A percentile compares a stretch with the other conserved stretches of the same genome.
Conservation (phyloP, 768 basidiomycete genomes). For the Symmetrospora coprosmae region DNA sequence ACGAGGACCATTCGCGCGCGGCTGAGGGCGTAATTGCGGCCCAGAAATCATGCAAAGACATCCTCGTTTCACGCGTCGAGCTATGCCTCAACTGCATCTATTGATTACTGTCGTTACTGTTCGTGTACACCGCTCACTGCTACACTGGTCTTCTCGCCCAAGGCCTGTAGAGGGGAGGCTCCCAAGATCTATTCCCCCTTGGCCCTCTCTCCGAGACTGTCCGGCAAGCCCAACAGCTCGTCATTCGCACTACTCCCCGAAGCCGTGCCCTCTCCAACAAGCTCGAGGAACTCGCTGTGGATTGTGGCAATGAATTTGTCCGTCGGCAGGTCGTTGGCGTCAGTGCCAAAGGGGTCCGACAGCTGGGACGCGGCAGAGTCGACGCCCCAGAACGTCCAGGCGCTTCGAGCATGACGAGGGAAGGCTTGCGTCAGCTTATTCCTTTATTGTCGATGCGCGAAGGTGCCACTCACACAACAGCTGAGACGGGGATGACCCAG, state of each 20-base stretch:
- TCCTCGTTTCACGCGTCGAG: too few relatives aligned
- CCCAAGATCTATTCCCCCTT: slow-evolving; percentile 3
- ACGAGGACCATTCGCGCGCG: too few relatives aligned
- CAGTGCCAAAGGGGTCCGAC: slow-evolving; percentile 18
- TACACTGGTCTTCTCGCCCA: too few relatives aligned
- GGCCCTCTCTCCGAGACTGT: not conserved
- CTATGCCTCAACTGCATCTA: too few relatives aligned
- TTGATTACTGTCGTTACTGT: too few relatives aligned
- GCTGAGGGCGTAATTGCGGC: too few relatives aligned
- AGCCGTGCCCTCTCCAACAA: not conserved
- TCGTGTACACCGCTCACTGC: too few relatives aligned
- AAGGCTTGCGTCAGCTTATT: not conserved
- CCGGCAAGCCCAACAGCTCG: not conserved
- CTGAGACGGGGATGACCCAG: slow-evolving; percentile 9
- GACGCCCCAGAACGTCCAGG: slow-evolving; percentile 21
- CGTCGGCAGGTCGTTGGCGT: not conserved
- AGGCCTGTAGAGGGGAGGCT: too few relatives aligned
- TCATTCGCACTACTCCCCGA: slow-evolving; percentile 18
- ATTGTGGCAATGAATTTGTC: slow-evolving; percentile 6
- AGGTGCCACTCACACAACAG: slow-evolving; percentile 1
- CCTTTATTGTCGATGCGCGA: not conserved
- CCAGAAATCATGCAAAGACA: too few relatives aligned
- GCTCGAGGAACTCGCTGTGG: slow-evolving; percentile 12
- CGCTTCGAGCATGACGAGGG: not conserved
- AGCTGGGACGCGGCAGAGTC: slow-evolving; percentile 22